Percentiles rank a stretch among this genome's conserved stretches.
Conservation (phyloP, 1,284 basidiomycete species). For the Irpex sp. region DNA sequence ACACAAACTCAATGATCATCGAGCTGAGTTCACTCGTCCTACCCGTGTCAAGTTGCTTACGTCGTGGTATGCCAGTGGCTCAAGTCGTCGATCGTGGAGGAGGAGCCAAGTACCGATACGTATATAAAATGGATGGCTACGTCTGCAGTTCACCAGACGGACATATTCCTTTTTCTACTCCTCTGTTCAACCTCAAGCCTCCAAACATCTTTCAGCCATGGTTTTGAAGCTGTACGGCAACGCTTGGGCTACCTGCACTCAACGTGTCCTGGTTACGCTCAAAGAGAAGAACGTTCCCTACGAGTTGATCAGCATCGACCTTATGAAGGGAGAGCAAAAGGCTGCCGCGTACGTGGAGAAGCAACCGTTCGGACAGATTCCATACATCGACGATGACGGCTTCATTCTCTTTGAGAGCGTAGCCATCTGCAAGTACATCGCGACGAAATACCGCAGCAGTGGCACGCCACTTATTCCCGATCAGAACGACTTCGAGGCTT, state of each 20-base stretch:
- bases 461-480: background rate
- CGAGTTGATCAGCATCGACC: constrained; percentile 41
- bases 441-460: constrained; percentile 16
- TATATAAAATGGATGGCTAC: too few species aligned
- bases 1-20: too few species aligned
- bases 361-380: constrained; percentile 70
- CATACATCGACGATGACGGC: constrained; percentile 56
- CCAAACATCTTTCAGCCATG: too few species aligned
- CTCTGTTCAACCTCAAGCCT: too few species aligned
- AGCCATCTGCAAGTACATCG: constrained; percentile 49
- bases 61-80: too few species aligned
- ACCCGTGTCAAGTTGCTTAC: too few species aligned
- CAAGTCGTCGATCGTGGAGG: too few species aligned
- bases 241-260: constrained; percentile 40
- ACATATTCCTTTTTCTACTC: too few species aligned
- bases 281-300: constrained; percentile 53
- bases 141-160: too few species aligned
- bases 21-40: too few species aligned
- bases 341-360: constrained; percentile 34
- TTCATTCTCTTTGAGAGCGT: constrained; percentile 48
- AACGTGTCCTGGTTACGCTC: constrained; percentile 40
- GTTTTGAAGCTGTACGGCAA: constrained; percentile 43
- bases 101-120: too few species aligned
- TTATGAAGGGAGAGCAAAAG: constrained; percentile 45
- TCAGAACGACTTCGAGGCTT: background rate